Base-by-base conservation (phyloP, 768 basidiomycete genomes). In the Melanogaster broomeanus region DNA sequence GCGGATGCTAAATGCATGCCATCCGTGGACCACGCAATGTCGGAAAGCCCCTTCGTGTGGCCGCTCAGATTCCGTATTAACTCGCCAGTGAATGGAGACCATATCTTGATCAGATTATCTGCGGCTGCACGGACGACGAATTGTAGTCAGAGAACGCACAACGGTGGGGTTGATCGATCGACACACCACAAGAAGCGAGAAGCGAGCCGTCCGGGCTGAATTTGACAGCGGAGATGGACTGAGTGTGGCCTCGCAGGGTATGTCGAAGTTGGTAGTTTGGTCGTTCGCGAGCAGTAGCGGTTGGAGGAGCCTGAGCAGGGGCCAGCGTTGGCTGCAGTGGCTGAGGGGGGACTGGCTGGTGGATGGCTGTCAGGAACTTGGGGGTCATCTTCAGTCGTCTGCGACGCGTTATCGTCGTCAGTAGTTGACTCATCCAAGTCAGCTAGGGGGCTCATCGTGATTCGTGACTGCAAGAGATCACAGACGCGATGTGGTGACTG, bases 171-270 rank as follows among this genome's bases (percentile, higher is more conserved):
- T 24, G n/a, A 30, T 39, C 39, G 45, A 8, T 18, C 28, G 28
- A 74, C 87, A 51, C 64, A 95, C 94, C 86, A 59, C 88, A 90
- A n/a, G 92, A 93, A 16, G 93, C 93, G 19, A 97, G 75, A 15
- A 87, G 71, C 19, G 80, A 81, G 10, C 95, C 95, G 64, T 96
- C 90, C 0, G 89, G 88, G 61, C 92, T 93, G 68, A 97, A 98
- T 67, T 91, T 92, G 53, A 95, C 85, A 18, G 92, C 85, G 25
- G 93, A 93, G 46, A 97, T 86, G 0, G 88, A 87, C 62, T 83
- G 81, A 6, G 83, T 85, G 65, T 98, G 94, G 0, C 92, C 95
- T 3, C 73, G 71, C 31, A 94, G 74, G 1, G 80, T 82, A 67
- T 88, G 83, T 43, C 76, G 74, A 3, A 87, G 79, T 60, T 82